A percentile compares a stretch with the other conserved stretches of the same genome.
Conservation (phyloP, 805 yeast genomes). For the Lipomyces spencermartinsiae region DNA sequence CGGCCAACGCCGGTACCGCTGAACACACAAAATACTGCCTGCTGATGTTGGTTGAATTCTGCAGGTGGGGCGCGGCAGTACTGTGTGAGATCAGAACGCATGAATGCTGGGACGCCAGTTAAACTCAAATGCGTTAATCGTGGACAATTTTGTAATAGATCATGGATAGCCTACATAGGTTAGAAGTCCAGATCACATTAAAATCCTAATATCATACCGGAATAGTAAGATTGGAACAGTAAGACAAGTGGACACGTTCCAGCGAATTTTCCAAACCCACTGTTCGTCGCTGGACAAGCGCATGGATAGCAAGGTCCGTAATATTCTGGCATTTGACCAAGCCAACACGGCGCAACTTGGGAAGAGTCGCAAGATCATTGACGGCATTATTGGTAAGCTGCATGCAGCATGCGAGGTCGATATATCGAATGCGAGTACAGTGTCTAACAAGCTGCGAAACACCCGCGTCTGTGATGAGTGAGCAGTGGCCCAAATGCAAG, state of each 20-base stretch:
- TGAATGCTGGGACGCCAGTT: constrained; percentile 90
- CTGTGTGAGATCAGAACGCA: constrained; percentile 80
- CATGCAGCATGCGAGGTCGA: constrained; percentile 93
- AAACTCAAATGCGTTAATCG: constrained; percentile 86
- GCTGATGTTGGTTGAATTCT: constrained; percentile 87
- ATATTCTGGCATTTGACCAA: constrained; percentile 88
- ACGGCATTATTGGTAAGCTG: constrained; percentile 86
- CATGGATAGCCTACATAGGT: constrained; percentile 62
- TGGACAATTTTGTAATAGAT: constrained; percentile 79
- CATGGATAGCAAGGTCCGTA: constrained; percentile 78
- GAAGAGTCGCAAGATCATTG: constrained; percentile 73
- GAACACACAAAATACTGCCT: constrained; percentile 86
- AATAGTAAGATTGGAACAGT: constrained; percentile 80
- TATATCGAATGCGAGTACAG: constrained; percentile 87
- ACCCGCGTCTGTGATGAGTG: constrained; percentile 86
- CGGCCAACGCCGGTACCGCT: constrained; percentile 86
- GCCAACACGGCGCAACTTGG: constrained; percentile 87
- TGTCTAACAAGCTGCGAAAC: constrained; percentile 73
- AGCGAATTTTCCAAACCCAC: constrained; percentile 78
- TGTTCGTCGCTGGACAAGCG: constrained; percentile 59
- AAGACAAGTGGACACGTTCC: constrained; percentile 91
- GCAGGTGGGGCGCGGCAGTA: constrained; percentile 93
- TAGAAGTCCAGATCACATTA: not conserved
- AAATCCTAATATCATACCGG: constrained; percentile 44
- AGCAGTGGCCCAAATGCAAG: constrained; percentile 93